Evolutionary conservation across 2,329 filamentous ascomycete species (phyloP).

Genomic region (Hymenoscyphus infarciens): DNA sequence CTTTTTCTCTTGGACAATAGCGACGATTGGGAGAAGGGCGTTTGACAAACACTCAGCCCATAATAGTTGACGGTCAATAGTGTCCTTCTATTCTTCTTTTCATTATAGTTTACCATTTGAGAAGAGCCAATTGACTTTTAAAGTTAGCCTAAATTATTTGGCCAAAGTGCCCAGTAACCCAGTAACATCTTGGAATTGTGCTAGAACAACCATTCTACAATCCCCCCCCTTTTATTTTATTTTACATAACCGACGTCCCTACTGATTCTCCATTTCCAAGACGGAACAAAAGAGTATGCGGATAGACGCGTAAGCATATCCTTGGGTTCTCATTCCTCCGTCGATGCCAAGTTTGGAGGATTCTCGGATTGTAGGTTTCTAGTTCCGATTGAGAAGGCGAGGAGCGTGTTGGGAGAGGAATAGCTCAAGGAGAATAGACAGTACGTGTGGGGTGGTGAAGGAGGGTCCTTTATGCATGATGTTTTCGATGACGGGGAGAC

Average conservation of each 20-base stretch:
- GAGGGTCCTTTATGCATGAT: constrained; percentile 4
- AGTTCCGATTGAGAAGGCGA: neutral
- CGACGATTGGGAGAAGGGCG: too few species aligned
- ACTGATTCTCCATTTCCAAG: neutral
- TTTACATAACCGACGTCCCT: neutral
- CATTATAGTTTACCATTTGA: too few species aligned
- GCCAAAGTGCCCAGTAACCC: too few species aligned
- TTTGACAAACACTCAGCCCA: too few species aligned
- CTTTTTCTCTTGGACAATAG: too few species aligned
- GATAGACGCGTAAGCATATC: neutral
- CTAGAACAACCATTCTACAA: too few species aligned
- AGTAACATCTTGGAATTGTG: too few species aligned
- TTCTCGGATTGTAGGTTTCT: neutral
- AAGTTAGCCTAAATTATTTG: too few species aligned
- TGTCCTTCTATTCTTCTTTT: too few species aligned
- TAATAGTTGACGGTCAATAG: too few species aligned
- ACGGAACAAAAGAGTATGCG: neutral
- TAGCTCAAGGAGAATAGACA: neutral
- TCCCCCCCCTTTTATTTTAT: neutral
- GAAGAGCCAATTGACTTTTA: too few species aligned
- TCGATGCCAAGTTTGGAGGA: neutral
- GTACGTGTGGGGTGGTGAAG: neutral
- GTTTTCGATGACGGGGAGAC: constrained; percentile 3
- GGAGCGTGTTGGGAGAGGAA: neutral
- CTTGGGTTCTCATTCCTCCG: constrained; percentile 2